Percentiles rank a stretch among this genome's conserved stretches.
Evolutionary conservation across 495 filamentous ascomycete genomes (phyloP).

Genomic region (Penicillium ochrochloron): DNA sequence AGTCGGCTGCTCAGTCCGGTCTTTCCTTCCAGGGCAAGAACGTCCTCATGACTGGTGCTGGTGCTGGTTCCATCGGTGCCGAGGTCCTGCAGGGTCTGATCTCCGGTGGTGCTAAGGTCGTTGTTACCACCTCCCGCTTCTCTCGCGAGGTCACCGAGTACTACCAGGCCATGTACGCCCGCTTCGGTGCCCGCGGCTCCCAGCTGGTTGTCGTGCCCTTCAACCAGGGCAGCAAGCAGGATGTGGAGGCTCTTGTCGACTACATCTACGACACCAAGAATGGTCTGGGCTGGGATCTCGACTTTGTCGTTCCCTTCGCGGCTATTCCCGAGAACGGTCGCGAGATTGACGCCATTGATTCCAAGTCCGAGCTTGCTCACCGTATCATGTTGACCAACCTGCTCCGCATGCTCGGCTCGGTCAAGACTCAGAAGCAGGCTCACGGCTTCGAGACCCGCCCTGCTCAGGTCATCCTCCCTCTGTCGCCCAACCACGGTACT

Average conservation of each 20-base stretch:
- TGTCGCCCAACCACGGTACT: conserved; percentile 97
- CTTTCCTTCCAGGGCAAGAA: conserved; percentile 94
- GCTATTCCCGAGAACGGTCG: conserved; percentile 97
- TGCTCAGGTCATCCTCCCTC: conserved; percentile 91
- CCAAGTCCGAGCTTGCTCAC: conserved; percentile 96
- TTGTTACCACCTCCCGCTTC: conserved; percentile 95
- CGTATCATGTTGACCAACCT: conserved; percentile 99
- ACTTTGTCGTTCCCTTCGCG: conserved; percentile 95
- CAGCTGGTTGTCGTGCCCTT: conserved; percentile 98
- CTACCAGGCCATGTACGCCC: conserved; percentile 97
- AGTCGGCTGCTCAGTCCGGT: conserved; percentile 82
- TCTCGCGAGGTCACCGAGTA: conserved; percentile 98
- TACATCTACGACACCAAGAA: conserved; percentile 98
- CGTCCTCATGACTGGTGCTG: conserved; percentile 97
- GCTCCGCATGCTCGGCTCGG: conserved; percentile 82
- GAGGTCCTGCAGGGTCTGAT: conserved; percentile 96
- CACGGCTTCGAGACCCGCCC: conserved; percentile 92
- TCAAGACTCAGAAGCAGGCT: conserved; percentile 87
- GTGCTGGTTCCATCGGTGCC: conserved; percentile 97
- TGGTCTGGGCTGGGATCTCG: conserved; percentile 96
- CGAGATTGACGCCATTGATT: conserved; percentile 96
- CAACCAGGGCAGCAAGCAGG: conserved; percentile 98
- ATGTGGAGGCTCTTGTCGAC: conserved; percentile 88
- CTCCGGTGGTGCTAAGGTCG: conserved; percentile 92
- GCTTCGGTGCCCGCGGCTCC: conserved; percentile 89